Conservation (phyloP, 2,329 filamentous ascomycete genomes). For the Clarireedia hainanense region DNA sequence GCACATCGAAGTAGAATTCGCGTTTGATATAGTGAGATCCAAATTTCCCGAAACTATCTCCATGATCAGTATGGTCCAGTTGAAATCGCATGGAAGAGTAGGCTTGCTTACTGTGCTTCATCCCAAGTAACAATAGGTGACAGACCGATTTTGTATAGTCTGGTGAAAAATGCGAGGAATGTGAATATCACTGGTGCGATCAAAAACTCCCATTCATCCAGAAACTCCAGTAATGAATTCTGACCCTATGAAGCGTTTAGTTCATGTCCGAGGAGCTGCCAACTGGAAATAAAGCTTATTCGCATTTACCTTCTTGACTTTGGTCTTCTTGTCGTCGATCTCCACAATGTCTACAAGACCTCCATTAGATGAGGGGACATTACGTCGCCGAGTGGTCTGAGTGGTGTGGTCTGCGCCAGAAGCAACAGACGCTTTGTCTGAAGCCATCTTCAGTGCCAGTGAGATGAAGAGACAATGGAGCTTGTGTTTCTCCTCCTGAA, state of each 20-base stretch:
- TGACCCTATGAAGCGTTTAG: slow-evolving; percentile 30
- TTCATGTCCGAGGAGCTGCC: slow-evolving; percentile 8
- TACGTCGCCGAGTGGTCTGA: slow-evolving; percentile 50
- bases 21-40: slow-evolving; percentile 98
- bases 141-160: slow-evolving; percentile 62
- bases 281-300: neutral
- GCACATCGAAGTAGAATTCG: slow-evolving; percentile 97
- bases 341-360: slow-evolving; percentile 32
- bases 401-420: slow-evolving; percentile 49
- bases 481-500: neutral
- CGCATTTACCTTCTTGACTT: slow-evolving; percentile 44
- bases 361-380: slow-evolving; percentile 36
- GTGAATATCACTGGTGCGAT: slow-evolving; percentile 56
- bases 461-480: neutral
- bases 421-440: slow-evolving; percentile 45
- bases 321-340: slow-evolving; percentile 53
- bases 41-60: slow-evolving; percentile 80
- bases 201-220: slow-evolving; percentile 57
- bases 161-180: slow-evolving; percentile 55
- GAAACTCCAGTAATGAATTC: slow-evolving; percentile 51
- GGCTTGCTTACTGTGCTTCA: slow-evolving; percentile 58
- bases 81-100: slow-evolving; percentile 9
- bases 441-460: slow-evolving; percentile 24
- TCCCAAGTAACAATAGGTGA: slow-evolving; percentile 71
- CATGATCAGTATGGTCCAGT: slow-evolving; percentile 10